These are phyloP conservation scores for Aspergillus candidus DNA, from an alignment of 2,329 filamentous ascomycete genomes.

Conservation along the genomic window DNA sequence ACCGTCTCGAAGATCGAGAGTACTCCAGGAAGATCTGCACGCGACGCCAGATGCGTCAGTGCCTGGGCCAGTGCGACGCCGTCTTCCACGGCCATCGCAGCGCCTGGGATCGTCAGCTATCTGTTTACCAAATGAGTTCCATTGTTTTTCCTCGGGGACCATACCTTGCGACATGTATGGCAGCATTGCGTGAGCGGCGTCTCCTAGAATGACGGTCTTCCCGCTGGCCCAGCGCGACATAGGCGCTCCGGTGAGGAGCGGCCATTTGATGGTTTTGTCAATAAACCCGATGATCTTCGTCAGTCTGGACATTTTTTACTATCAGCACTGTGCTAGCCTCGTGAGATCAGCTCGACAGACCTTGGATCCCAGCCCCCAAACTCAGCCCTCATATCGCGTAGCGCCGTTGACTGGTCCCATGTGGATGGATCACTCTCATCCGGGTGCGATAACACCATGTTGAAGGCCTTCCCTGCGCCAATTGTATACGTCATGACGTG, in stretches of 20 bases:
- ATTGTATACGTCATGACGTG: slow-evolving; percentile 44
- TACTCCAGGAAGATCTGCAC: slow-evolving; percentile 23
- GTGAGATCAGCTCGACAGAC: slow-evolving; percentile 1
- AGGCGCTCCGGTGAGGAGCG: slow-evolving; percentile 21
- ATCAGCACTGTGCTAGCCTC: not conserved
- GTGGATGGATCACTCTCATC: slow-evolving; percentile 31
- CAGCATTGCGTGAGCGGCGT: slow-evolving; percentile 42
- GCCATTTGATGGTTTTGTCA: slow-evolving; percentile 9
- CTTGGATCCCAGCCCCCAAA: slow-evolving; percentile 18
- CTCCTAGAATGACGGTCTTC: slow-evolving; percentile 37
- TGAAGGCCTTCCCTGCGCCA: slow-evolving; percentile 38
- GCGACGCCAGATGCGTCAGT: slow-evolving; percentile 23
- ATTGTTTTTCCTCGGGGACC: too few relatives aligned
- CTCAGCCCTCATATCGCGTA: slow-evolving; percentile 28
- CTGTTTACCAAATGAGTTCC: too few relatives aligned
- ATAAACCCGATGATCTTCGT: slow-evolving; percentile 23
- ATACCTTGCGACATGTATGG: slow-evolving; percentile 39
- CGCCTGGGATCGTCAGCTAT: slow-evolving; percentile 23
- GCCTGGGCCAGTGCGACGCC: slow-evolving; percentile 33
- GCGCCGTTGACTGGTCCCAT: slow-evolving; percentile 18
- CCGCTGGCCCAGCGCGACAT: slow-evolving; percentile 13
- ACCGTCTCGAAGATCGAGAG: slow-evolving; percentile 36
- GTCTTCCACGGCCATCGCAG: slow-evolving; percentile 43
- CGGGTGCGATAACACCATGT: slow-evolving; percentile 43
- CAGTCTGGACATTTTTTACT: slow-evolving; percentile 12